Base-by-base conservation (phyloP, 2,329 filamentous ascomycete genomes). In the Scorias spongiosa region DNA sequence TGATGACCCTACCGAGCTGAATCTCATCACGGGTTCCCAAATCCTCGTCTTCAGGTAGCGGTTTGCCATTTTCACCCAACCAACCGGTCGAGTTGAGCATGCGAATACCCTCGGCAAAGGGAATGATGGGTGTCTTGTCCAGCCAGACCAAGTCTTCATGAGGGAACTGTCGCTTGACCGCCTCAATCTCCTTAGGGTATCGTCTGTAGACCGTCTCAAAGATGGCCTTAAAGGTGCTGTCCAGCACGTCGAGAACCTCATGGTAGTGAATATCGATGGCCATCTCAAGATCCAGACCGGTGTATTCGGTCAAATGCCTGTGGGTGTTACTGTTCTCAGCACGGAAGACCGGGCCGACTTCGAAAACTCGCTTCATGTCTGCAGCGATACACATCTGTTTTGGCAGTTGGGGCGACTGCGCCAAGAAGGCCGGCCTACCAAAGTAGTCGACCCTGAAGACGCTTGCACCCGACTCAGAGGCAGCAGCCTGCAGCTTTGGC, bases 311-410 rank as follows among this genome's bases (percentile, higher is more conserved):
- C 70, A 95, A 70, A 61, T 95, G 88, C 32, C 88, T 80, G 57
- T 94, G 88, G 0, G 88, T 95, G 63, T 95, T 95, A 58, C 84
- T 93, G 67, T 95, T 93, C 61, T 95, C 88, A 1, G 88, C 88
- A 52, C 88, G 79, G 71, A 95, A 95, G 6, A 95, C 87, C 2
- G 84, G 80, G 12, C 85, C 85, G 50, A 91, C 80, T 60, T 95
- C 88, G 56, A 89, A 95, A 6, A 95, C 88, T 42, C 80, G 78
- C 45, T 81, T 81, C 58, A 94, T 91, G 59, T 95, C 88, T 26
- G 87, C 81, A 5, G 86, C 84, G 36, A 95, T 86, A 42, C 79
- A 76, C 83, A 93, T 89, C 63, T 95, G 88, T 66, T 95, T 95
- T 43, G 85, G 84, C 50, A 95, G 64, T 62, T 95, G 88, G 6